Evolutionary conservation across 345 rosid genomes (phyloP), one percentile per base, ranked within the genome.

Genomic region (Cardamine resedifolia): DNA sequence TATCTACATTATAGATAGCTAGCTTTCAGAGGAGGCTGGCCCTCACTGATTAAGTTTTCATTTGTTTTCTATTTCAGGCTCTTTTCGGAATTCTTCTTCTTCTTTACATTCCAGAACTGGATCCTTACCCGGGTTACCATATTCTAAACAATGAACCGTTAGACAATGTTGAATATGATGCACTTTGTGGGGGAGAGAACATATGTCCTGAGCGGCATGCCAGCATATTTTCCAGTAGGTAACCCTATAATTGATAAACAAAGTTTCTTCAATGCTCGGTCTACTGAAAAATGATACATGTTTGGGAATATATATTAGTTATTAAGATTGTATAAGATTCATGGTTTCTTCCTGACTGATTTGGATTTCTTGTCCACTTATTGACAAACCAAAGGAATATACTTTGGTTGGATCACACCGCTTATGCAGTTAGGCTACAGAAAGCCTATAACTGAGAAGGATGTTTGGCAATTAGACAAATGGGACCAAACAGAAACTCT

Each of bases 401-500:
- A 82, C 77, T 91, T 95, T 61, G 78, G 83, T 49, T 95, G 97
- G 99, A 90, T 95, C 82, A 88, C 88, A 67, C 96, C 97, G 19
- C 87, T 95, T 44, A 84, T 95, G 97, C 79, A 79, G 85, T 83
- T 81, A 78, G 97, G 99, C 23, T 89, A 87, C 77, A 91, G 58
- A 79, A 87, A 86, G 69, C 97, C 97, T 24, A 81, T 95, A 53
- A 91, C 96, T 6, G 99, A 91, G 80, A 88, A 81, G 81, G 97
- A 91, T 79, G 86, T 90, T 14, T 95, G 96, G 99, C 88, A 88
- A 77, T 81, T 95, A 68, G 99, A 88, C 78, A 81, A 83, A 38
- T 95, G 99, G 99, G 99, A 95, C 83, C 80, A 31, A 81, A 88
- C 97, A n/a, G 87, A 95, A 71, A 88, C 84, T 71, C 82, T 88